Conservation (phyloP, 192 early-diverging fungal species). For the Coemansia sp. region DNA sequence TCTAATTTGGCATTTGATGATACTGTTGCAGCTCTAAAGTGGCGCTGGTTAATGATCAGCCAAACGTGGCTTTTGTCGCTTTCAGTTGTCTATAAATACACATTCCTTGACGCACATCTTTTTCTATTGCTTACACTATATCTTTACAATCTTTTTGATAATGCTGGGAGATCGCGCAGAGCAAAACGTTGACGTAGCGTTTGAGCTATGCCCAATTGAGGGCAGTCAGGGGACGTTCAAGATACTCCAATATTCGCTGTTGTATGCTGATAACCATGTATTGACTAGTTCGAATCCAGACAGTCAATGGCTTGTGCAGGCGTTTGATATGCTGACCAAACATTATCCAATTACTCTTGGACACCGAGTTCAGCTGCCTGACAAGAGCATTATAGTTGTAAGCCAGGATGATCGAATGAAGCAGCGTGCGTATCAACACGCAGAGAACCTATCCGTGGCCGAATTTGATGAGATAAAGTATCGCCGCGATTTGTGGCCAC, state of each 20-base stretch:
- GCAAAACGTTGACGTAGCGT: neutral
- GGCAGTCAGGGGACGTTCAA: conserved; percentile 16
- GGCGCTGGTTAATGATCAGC: neutral
- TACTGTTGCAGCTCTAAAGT: neutral
- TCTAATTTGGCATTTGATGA: no score
- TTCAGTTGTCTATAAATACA: neutral
- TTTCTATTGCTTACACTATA: neutral
- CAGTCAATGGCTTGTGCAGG: neutral
- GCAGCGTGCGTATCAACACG: conserved; percentile 9
- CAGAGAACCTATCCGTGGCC: conserved; percentile 4
- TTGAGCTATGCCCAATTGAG: conserved; percentile 17
- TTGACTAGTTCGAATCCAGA: neutral
- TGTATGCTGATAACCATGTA: neutral
- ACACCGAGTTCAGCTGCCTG: conserved; percentile 2
- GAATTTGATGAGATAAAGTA: conserved; percentile 16
- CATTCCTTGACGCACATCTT: neutral
- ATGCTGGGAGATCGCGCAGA: neutral
- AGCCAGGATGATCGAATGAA: conserved; percentile 8
- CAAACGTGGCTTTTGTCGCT: neutral
- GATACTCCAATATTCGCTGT: conserved; percentile 15
- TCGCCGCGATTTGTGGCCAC: conserved; percentile 25
- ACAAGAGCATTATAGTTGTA: conserved; percentile 12
- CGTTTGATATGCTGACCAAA: conserved; percentile 12
- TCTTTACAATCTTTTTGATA: neutral
- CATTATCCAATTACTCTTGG: conserved; percentile 20